Percentiles rank a stretch among this genome's conserved stretches.
Evolutionary conservation across 257 asterid genomes (phyloP).

Genomic region (Nicotiana obtusifolia): DNA sequence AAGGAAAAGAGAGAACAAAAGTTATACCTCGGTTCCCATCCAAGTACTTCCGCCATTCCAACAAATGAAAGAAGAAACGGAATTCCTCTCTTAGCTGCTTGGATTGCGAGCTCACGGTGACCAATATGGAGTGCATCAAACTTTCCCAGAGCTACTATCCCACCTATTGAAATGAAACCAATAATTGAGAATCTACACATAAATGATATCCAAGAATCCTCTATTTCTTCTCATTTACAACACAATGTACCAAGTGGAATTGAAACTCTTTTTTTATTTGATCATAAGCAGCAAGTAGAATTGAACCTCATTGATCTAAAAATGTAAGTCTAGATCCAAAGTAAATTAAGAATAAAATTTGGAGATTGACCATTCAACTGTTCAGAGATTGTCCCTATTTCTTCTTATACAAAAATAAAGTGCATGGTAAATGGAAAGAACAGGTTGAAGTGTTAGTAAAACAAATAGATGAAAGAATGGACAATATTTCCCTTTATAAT

Average conservation of each 20-base stretch:
- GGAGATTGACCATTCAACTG: background rate
- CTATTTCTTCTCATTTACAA: background rate
- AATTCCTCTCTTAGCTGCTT: constrained; percentile 76
- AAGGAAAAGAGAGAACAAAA: constrained; percentile 6
- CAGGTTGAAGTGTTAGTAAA: background rate
- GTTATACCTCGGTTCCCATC: constrained; percentile 88
- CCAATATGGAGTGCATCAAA: constrained; percentile 99
- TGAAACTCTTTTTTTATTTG: background rate
- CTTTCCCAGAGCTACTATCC: constrained; percentile 92
- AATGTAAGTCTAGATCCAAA: background rate
- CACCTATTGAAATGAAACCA: constrained; percentile 44
- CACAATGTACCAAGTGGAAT: background rate
- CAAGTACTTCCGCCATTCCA: constrained; percentile 94
- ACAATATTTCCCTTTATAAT: background rate
- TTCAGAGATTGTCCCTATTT: background rate
- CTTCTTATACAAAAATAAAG: background rate
- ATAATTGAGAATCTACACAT: constrained; percentile 6
- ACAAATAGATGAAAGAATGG: background rate
- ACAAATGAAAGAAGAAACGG: constrained; percentile 79
- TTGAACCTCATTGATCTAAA: background rate
- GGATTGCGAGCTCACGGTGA: constrained; percentile 95
- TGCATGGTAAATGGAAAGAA: background rate
- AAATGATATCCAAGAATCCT: background rate
- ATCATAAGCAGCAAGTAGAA: background rate
- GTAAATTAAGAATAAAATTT: background rate